Conservation (phyloP, 2,329 filamentous ascomycete genomes). For the Phialemoniopsis sp. region DNA sequence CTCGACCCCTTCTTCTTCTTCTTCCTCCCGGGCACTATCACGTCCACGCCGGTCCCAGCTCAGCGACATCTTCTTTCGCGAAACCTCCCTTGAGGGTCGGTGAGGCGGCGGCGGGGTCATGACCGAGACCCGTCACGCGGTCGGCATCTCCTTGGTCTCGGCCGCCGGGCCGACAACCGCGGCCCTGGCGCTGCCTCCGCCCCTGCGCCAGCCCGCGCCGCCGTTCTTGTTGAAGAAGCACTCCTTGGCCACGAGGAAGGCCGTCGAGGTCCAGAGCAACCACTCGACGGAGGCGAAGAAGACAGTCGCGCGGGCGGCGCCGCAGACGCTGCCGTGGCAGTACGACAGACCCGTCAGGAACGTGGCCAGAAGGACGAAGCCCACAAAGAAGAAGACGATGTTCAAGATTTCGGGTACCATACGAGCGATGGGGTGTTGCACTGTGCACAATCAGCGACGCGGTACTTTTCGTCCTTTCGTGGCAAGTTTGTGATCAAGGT, state of each 20-base stretch:
- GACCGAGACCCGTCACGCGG: not conserved
- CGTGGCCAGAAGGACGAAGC: conserved; percentile 53
- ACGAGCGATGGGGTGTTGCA: conserved; percentile 42
- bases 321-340: conserved; percentile 54
- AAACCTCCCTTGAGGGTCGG: conserved; percentile 7
- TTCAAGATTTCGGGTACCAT: conserved; percentile 48
- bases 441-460: conserved; percentile 12
- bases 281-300: conserved; percentile 51
- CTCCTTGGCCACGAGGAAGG: conserved; percentile 39
- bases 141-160: conserved; percentile 29
- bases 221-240: conserved; percentile 37
- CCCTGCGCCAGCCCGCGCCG: too few species aligned
- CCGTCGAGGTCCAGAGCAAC: conserved; percentile 45
- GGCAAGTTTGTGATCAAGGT: not conserved
- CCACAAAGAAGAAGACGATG: conserved; percentile 53
- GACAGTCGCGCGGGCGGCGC: conserved; percentile 48
- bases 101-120: not conserved
- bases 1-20: too few species aligned
- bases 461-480: not conserved
- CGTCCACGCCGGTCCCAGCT: conserved; percentile 10
- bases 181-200: too few species aligned
- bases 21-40: not conserved
- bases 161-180: conserved; percentile 10
- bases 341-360: conserved; percentile 52
- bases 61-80: conserved; percentile 9